A percentile compares a stretch with the other conserved stretches of the same genome.
Evolutionary conservation across 441 rosid species (phyloP).

Genomic region (Capsella rubella): DNA sequence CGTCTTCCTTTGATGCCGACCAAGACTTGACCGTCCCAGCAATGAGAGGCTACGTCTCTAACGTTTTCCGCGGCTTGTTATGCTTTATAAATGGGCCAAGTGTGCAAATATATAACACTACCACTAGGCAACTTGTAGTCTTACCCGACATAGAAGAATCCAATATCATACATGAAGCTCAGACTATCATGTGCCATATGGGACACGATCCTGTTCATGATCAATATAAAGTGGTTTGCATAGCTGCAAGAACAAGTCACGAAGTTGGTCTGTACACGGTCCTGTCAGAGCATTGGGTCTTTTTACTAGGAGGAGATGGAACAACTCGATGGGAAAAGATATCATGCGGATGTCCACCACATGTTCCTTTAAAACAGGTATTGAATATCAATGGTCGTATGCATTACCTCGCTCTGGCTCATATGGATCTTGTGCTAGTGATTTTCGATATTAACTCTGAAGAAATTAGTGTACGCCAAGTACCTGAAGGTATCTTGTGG

Average conservation of each 20-base stretch:
- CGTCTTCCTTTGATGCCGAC: slow-evolving; percentile 1
- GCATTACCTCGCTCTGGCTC: neutral
- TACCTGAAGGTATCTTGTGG: neutral
- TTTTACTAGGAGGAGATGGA: neutral
- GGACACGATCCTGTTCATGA: slow-evolving; percentile 11
- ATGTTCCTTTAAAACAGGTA: neutral
- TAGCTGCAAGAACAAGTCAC: neutral
- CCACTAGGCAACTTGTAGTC: slow-evolving; percentile 31
- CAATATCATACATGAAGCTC: neutral
- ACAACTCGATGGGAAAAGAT: slow-evolving; percentile 15
- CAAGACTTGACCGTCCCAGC: slow-evolving; percentile 21
- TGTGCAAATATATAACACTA: slow-evolving; percentile 28
- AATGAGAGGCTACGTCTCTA: neutral
- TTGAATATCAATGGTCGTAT: slow-evolving; percentile 22
- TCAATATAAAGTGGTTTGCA: slow-evolving; percentile 33
- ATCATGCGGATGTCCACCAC: neutral
- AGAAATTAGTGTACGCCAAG: neutral
- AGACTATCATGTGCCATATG: neutral
- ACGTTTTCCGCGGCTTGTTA: slow-evolving; percentile 26
- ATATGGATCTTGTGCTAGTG: neutral
- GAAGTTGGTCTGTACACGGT: neutral
- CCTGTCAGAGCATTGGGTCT: slow-evolving; percentile 21
- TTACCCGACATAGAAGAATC: slow-evolving; percentile 30
- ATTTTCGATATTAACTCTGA: slow-evolving; percentile 21
- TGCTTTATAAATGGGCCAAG: neutral